Percentiles rank a stretch among this genome's conserved stretches.
phyloP scores from a whole-genome alignment of 2,329 filamentous ascomycete species.

The Lecanicillium sp. region DNA sequence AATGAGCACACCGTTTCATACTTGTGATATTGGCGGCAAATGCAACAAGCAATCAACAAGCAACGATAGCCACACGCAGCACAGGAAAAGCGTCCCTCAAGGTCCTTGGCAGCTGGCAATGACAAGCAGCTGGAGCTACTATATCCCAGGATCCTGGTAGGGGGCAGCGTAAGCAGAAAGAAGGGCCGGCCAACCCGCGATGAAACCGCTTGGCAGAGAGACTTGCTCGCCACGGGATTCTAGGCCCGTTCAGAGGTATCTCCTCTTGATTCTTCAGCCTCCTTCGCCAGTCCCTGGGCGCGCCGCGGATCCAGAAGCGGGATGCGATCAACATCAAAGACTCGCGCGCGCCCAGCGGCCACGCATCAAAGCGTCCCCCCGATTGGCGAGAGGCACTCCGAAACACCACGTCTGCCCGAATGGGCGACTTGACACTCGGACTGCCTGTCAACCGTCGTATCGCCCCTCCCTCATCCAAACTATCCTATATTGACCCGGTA shows the following conservation, averaged over 20 bases:
- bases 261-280: too few species aligned
- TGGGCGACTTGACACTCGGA: constrained; percentile 2
- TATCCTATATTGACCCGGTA: neutral
- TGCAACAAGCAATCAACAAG: neutral
- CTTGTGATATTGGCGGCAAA: neutral
- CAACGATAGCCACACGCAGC: too few species aligned
- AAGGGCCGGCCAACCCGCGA: neutral
- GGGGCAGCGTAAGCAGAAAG: neutral
- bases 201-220: constrained; percentile 1
- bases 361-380: constrained; percentile 1
- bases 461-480: constrained; percentile 1
- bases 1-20: neutral
- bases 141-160: too few species aligned
- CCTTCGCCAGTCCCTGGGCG: too few species aligned
- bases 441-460: neutral
- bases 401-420: neutral
- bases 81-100: neutral
- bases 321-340: neutral
- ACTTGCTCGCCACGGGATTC: too few species aligned
- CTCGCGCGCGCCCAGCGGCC: neutral
- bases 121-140: neutral
- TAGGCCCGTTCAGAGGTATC: too few species aligned
- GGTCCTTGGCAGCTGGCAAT: neutral
- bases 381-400: constrained; percentile 2
- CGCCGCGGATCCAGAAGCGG: neutral